Conservation (phyloP, 2,329 filamentous ascomycete genomes). For the Fusarium chlamydosporum region DNA sequence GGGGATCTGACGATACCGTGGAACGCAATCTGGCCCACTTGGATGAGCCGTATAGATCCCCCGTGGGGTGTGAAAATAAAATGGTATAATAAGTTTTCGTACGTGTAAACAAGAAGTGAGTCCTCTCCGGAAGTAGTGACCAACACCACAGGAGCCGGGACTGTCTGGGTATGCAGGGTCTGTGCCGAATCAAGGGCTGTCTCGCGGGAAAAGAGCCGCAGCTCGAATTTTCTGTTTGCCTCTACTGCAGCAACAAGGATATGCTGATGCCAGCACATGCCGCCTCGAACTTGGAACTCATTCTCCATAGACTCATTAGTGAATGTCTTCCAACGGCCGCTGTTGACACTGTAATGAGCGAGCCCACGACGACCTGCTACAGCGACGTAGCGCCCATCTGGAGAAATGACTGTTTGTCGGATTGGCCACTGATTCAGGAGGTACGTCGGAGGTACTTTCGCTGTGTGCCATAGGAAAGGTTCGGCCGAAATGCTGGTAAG, state of each 20-base stretch:
- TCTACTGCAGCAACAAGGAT: slow-evolving; percentile 95
- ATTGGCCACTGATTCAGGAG: slow-evolving; percentile 95
- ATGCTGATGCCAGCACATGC: slow-evolving; percentile 99
- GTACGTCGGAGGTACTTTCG: slow-evolving; percentile 87
- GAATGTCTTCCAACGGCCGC: slow-evolving; percentile 96
- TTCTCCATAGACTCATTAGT: slow-evolving; percentile 84
- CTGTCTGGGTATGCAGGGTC: slow-evolving; percentile 80
- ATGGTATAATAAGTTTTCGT: slow-evolving; percentile 95
- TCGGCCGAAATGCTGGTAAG: slow-evolving; percentile 93
- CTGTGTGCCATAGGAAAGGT: slow-evolving; percentile 93
- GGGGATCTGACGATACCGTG: slow-evolving; percentile 96
- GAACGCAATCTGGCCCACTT: slow-evolving; percentile 98
- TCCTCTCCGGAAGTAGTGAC: slow-evolving; percentile 92
- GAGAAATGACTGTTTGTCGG: slow-evolving; percentile 85
- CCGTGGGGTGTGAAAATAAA: slow-evolving; percentile 85
- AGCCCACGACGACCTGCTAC: slow-evolving; percentile 94
- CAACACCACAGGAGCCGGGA: slow-evolving; percentile 89
- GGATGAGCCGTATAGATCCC: slow-evolving; percentile 81
- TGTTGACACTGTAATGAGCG: slow-evolving; percentile 95
- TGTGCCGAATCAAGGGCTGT: slow-evolving; percentile 79
- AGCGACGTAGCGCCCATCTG: slow-evolving; percentile 93
- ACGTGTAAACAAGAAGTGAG: slow-evolving; percentile 95
- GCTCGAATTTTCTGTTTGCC: slow-evolving; percentile 81
- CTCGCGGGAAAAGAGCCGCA: slow-evolving; percentile 95
- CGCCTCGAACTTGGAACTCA: slow-evolving; percentile 91